Base-by-base conservation (phyloP, 2,329 filamentous ascomycete genomes). In the Cytospora piceae region DNA sequence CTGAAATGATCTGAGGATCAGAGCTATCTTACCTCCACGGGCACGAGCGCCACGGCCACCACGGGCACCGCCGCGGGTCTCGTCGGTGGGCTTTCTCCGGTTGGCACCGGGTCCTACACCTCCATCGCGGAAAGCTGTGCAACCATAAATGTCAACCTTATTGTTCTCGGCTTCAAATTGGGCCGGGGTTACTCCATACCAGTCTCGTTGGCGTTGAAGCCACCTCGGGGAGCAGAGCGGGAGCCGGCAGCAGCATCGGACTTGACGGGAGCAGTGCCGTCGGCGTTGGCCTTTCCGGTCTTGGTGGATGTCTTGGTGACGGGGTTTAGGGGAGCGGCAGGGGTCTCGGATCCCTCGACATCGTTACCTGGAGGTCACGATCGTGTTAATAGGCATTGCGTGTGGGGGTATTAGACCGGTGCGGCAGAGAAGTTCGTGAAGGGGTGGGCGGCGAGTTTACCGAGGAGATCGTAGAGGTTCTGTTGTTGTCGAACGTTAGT, bases 391-490 rank as follows among this genome's bases (percentile, higher is more conserved):
- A 62, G 22, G 32, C 49, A 49, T 55, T 46, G 42, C 9, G 53
- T 22, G 20, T 24, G 15, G 54, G 31, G 42, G 31, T 58, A n/a
- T 37, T 42, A 39, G 55, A 27, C 22, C 63, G 65, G 67, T 70
- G 59, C 37, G 24, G 14, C 20, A 27, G 37, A 27, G 24, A 55
- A 55, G 51, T 31, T 61, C 61, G 57, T 49, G 58, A 46, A 53
- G 42, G 58, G 58, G 68, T 70, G 46, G 56, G 66, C 15, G 42
- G 67, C 66, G 67, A 66, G 67, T 70, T 65, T 96, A 98, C 95
- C 94, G 87, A 99, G 93, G 85, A 96, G 90, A 87, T 95, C 94
- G 87, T 92, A 98, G 78, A 92, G 90, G 87, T 99, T 99, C 95
- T 98, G 73, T 37, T 15, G 12, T 15, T 14, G 12, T 17, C 20